Evolutionary conservation across 2,329 filamentous ascomycete species (phyloP).

Genomic region (Verticillium isaacii): DNA sequence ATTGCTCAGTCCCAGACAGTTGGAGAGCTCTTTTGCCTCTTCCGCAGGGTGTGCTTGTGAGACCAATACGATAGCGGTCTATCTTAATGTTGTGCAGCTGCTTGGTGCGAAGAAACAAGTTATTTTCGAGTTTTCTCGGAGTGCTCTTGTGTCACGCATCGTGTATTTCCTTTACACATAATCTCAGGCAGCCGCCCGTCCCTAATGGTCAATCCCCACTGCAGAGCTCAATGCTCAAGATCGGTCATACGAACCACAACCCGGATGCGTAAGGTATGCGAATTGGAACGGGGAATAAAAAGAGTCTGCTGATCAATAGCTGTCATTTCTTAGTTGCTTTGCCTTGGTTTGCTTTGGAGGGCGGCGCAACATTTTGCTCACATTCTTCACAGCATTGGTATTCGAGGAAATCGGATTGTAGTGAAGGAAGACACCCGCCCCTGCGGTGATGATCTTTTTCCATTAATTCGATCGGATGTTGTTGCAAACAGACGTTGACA

Average conservation of each 20-base stretch:
- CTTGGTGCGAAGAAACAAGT: background rate
- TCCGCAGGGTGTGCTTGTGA: too few species aligned
- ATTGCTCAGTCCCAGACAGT: too few species aligned
- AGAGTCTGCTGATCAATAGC: background rate
- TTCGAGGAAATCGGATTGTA: too few species aligned
- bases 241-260: background rate
- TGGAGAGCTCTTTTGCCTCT: too few species aligned
- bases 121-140: background rate
- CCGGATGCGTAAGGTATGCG: background rate
- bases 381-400: too few species aligned
- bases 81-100: too few species aligned
- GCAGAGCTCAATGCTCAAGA: background rate
- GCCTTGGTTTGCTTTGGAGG: too few species aligned
- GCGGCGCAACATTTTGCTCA: background rate
- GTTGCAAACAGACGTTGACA: too few species aligned
- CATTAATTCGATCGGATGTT: too few species aligned
- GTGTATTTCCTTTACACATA: background rate
- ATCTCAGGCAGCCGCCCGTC: background rate
- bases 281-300: background rate
- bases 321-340: background rate
- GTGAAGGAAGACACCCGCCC: too few species aligned
- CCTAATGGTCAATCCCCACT: background rate
- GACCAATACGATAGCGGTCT: too few species aligned
- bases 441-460: background rate
- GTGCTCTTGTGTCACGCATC: background rate